Conservation (phyloP, 257 asterid species). For the Mitragyna speciosa region DNA sequence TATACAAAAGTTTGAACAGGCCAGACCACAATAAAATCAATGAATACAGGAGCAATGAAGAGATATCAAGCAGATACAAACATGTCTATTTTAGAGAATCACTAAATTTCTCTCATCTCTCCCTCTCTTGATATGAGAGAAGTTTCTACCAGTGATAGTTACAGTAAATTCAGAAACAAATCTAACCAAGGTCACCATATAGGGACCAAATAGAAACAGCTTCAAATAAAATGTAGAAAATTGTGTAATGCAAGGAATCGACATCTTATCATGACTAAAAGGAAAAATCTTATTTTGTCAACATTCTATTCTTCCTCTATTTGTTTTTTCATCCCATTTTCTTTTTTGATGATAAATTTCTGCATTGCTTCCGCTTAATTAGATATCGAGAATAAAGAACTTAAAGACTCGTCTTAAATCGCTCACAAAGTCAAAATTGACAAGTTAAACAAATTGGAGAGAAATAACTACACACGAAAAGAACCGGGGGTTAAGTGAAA, state of each 20-base stretch:
- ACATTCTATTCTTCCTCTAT: not conserved
- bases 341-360: not conserved
- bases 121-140: not conserved
- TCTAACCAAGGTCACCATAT: not conserved
- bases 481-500: not conserved
- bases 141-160: not conserved
- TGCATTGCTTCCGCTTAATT: not conserved
- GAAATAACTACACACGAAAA: not conserved
- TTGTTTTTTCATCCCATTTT: not conserved
- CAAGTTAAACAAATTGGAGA: not conserved
- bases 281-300: not conserved
- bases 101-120: not conserved
- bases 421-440: not conserved
- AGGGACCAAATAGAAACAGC: not conserved
- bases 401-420: not conserved
- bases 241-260: not conserved
- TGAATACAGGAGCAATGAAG: not conserved
- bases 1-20: not conserved
- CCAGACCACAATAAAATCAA: not conserved
- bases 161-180: not conserved
- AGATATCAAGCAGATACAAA: not conserved
- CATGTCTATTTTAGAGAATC: not conserved
- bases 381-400: not conserved
- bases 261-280: not conserved
- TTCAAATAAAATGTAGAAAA: not conserved